Base-by-base conservation (phyloP, 164 flowering plant genomes). In the Litsea cubeba region DNA sequence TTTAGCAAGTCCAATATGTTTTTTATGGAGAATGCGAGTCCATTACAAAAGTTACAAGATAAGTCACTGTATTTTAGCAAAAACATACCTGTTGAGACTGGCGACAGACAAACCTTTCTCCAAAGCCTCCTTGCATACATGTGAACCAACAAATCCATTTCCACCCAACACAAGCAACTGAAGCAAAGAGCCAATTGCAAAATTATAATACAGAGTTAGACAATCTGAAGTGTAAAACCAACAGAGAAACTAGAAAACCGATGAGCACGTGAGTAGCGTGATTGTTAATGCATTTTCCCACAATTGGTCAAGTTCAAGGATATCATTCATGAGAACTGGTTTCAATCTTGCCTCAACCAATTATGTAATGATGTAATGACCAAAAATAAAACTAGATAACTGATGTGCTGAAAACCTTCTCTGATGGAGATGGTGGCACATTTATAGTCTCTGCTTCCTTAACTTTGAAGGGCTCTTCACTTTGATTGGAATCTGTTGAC, bases 101-200 rank as follows among this genome's bases (percentile, higher is more conserved):
- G 92, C 83, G 35, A 95, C 96, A 68, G 88, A 66, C 58, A 93
- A 72, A 30, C 98, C 98, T 70, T 83, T 89, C 69, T 85, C 79
- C 70, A 93, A 49, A 73, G 99, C 98, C 85, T 90, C 97, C 80
- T 76, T 86, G 83, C 94, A 90, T 40, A 95, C 76, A 81, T 95
- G 93, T 65, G 99, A 95, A 23, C 99, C 99, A 76, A 95, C 97
- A 87, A 95, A 95, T 68, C 99, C 99, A 85, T 89, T 95, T 70
- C 99, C 98, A 50, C 99, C 99, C 72, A 95, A 78, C 74, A 95
- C 98, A 78, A 95, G 97, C 78, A 94, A 79, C 98, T 92, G 85
- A 26, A 66, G 3, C 46, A 32, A 54, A 73, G 68, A 67, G 22
- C 22, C 54, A 35, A 73, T 14, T 54, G 5, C 26, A 26, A 8